Evolutionary conservation across 139 green algal species (phyloP), one percentile per base, ranked within the genome.

Genomic region (Penium margaritaceum): DNA sequence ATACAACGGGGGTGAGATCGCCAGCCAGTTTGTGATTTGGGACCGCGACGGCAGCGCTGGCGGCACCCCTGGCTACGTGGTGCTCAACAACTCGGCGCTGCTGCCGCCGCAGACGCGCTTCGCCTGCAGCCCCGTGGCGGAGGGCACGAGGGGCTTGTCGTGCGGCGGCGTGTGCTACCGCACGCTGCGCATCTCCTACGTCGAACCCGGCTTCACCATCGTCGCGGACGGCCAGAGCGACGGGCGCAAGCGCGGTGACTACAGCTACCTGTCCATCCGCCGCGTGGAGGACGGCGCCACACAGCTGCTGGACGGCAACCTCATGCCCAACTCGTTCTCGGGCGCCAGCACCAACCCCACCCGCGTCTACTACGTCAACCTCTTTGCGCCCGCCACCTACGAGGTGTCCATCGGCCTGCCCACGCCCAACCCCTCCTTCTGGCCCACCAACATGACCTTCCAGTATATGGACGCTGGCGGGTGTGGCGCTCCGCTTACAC

Each of bases 121-220:
- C 51, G 51, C 51, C 1, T 77, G 70, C 57, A 53, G 7, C 4
- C 41, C 36, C 35, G 7, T 46, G 30, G 12, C 34, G 12, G 35
- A 7, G 24, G 72, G 70, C n/a, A n/a, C n/a, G 70, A 77, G 72
- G 19, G 70, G 57, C 0, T 77, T 63, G 7, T 21, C 21, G 19
- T 77, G 70, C 35, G 29, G 29, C 0, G 37, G 58, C 15, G 24
- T 36, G 30, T 77, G 70, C 58, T 77, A 77, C 57, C 54, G 57
- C 35, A 70, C 34, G 15, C n/a, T 77, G 15, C n/a, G 14, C 17
- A 33, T 77, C 34, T 32, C 30, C 24, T 77, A 61, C 33, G 3
- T 44, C 12, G 70, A 77, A 33, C 70, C 70, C 17, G 68, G 51
- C 24, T 76, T 76, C n/a, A n/a, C n/a, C n/a, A n/a, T n/a, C n/a